phyloP scores from a whole-genome alignment of 352 stramenopile species.

The Globisporangium spinosum region DNA sequence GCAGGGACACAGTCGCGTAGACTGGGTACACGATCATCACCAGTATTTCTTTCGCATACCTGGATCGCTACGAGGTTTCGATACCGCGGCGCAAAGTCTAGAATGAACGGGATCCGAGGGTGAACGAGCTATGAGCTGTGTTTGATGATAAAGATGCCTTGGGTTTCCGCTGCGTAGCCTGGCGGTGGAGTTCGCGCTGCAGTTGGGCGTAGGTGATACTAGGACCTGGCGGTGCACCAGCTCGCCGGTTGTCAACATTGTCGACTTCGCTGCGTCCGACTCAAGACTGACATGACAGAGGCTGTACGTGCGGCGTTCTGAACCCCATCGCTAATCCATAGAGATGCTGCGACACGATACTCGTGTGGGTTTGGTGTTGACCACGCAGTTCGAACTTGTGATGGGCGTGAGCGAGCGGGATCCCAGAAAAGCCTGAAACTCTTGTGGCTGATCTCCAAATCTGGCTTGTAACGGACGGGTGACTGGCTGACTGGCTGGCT shows the following conservation, averaged over 20 bases:
- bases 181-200: not conserved
- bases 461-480: not conserved
- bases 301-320: not conserved
- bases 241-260: not conserved
- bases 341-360: not conserved
- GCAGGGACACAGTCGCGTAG: conserved; percentile 30
- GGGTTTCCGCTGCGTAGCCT: not conserved
- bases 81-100: conserved; percentile 7
- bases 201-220: not conserved
- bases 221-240: not conserved
- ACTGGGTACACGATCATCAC: conserved; percentile 29
- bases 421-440: not conserved
- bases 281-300: not conserved
- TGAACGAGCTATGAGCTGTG: not conserved
- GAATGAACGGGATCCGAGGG: conserved; percentile 1
- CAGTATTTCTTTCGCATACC: conserved; percentile 12
- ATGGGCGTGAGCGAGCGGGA: not conserved
- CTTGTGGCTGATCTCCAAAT: not conserved
- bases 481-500: not conserved
- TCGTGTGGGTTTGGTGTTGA: not conserved
- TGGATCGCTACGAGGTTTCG: conserved; percentile 8
- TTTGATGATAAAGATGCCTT: not conserved
- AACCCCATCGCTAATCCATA: not conserved
- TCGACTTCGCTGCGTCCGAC: not conserved
- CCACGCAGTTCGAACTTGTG: not conserved